Evolutionary conservation across 2,329 filamentous ascomycete genomes (phyloP).

Genomic region (Aureobasidium namibiae): DNA sequence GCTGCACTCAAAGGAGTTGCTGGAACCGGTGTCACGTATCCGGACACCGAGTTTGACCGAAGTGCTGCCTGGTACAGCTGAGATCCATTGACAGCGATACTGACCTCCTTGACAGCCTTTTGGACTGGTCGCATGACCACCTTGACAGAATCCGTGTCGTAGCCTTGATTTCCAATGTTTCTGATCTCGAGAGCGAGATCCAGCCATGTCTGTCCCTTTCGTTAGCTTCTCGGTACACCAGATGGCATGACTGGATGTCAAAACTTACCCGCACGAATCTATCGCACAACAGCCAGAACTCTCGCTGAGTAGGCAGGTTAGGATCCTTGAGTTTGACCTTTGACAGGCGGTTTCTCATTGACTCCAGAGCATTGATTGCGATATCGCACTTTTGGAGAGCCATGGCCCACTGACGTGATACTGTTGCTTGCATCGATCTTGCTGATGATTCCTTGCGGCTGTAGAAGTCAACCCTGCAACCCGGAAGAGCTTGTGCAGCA

Average conservation of each 20-base stretch:
- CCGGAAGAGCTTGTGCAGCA: conserved; percentile 62
- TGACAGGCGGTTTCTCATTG: conserved; percentile 63
- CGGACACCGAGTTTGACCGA: conserved; percentile 18
- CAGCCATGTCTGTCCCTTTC: conserved; percentile 50
- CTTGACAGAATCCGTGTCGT: conserved; percentile 56
- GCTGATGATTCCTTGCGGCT: conserved; percentile 53
- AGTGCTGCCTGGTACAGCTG: conserved; percentile 47
- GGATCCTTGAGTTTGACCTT: conserved; percentile 80
- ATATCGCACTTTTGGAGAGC: conserved; percentile 64
- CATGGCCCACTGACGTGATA: conserved; percentile 58
- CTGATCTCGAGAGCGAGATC: conserved; percentile 57
- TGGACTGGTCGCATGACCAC: conserved; percentile 72
- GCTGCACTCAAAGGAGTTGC: conserved; percentile 87
- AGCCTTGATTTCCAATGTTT: conserved; percentile 27
- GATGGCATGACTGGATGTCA: neutral
- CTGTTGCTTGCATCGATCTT: conserved; percentile 18
- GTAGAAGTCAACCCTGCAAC: conserved; percentile 58
- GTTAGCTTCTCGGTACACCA: conserved; percentile 8
- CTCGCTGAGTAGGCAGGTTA: conserved; percentile 56
- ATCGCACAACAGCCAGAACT: conserved; percentile 65
- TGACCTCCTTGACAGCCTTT: conserved; percentile 72
- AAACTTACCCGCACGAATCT: conserved; percentile 52
- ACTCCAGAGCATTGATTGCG: conserved; percentile 64
- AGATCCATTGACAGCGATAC: conserved; percentile 59
- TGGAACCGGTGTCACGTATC: conserved; percentile 54